Conservation (phyloP, 2,329 filamentous ascomycete genomes). For the Ramichloridium luteum region DNA sequence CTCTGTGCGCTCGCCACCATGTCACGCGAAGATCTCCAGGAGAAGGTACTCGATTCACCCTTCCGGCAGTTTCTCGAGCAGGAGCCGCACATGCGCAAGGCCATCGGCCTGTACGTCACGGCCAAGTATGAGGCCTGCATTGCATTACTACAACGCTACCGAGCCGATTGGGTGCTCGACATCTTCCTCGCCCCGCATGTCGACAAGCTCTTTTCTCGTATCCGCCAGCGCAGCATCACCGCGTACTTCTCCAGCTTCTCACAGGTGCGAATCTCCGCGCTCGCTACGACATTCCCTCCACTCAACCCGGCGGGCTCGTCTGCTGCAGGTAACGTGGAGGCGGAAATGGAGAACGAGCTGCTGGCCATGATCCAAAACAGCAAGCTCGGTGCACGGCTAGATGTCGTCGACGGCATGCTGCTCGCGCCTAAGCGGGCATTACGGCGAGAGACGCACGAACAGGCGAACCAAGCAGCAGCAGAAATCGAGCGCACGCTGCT, state of each 20-base stretch:
- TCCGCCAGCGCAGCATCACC: conserved; percentile 83
- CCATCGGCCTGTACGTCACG: conserved; percentile 77
- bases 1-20: conserved; percentile 84
- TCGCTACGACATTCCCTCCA: conserved; percentile 62
- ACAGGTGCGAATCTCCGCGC: conserved; percentile 65
- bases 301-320: conserved; percentile 6
- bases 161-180: conserved; percentile 79
- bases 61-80: conserved; percentile 86
- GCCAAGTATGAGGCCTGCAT: conserved; percentile 82
- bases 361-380: conserved; percentile 63
- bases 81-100: conserved; percentile 86
- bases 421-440: conserved; percentile 56
- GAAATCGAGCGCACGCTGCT: conserved; percentile 64
- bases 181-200: conserved; percentile 62
- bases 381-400: conserved; percentile 65
- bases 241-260: conserved; percentile 90
- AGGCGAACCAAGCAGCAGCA: conserved; percentile 54
- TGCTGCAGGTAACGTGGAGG: conserved; percentile 9
- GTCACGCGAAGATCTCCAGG: conserved; percentile 63
- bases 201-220: conserved; percentile 53
- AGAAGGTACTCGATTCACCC: conserved; percentile 63
- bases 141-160: conserved; percentile 67
- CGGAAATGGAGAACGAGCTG: conserved; percentile 61
- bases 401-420: conserved; percentile 69
- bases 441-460: conserved; percentile 56